Evolutionary conservation across 2,329 filamentous ascomycete genomes (phyloP).

Genomic region (Neocucurbitaria cava): DNA sequence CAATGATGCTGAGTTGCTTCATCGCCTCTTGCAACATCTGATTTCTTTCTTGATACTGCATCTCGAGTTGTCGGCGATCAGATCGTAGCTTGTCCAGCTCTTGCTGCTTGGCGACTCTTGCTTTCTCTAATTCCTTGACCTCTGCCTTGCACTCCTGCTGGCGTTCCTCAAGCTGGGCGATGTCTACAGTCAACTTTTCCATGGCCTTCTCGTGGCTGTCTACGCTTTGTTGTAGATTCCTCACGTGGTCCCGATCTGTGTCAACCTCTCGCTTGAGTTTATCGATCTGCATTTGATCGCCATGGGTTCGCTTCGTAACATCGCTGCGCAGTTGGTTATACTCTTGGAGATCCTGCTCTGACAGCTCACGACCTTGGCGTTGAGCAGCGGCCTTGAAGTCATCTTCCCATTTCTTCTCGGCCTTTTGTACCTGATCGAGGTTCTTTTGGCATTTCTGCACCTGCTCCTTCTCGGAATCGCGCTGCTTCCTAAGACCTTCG

Average conservation of each 20-base stretch:
- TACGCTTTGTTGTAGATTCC: constrained; percentile 86
- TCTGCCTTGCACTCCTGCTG: constrained; percentile 67
- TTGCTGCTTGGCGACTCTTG: constrained; percentile 89
- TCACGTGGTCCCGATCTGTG: constrained; percentile 89
- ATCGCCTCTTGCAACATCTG: constrained; percentile 85
- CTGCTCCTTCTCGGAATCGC: constrained; percentile 71
- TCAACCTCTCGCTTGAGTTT: constrained; percentile 88
- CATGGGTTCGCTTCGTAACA: constrained; percentile 81
- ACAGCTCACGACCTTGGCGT: constrained; percentile 85
- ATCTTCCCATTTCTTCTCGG: constrained; percentile 84
- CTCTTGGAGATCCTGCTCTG: constrained; percentile 84
- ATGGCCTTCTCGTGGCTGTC: constrained; percentile 77
- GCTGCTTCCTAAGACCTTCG: constrained; percentile 75
- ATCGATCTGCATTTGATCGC: constrained; percentile 82
- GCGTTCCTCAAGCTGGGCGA: constrained; percentile 72
- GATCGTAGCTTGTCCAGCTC: constrained; percentile 72
- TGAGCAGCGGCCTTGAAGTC: constrained; percentile 86
- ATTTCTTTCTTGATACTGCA: constrained; percentile 85
- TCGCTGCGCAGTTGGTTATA: constrained; percentile 86
- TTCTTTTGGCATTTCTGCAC: constrained; percentile 81
- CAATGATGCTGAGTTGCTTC: constrained; percentile 82
- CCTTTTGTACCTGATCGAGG: constrained; percentile 84
- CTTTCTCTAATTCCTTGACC: constrained; percentile 72
- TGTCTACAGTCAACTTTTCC: constrained; percentile 75
- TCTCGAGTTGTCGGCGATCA: constrained; percentile 63